Conservation (phyloP, 1,284 basidiomycete species). For the Rhodotorula sp. region DNA sequence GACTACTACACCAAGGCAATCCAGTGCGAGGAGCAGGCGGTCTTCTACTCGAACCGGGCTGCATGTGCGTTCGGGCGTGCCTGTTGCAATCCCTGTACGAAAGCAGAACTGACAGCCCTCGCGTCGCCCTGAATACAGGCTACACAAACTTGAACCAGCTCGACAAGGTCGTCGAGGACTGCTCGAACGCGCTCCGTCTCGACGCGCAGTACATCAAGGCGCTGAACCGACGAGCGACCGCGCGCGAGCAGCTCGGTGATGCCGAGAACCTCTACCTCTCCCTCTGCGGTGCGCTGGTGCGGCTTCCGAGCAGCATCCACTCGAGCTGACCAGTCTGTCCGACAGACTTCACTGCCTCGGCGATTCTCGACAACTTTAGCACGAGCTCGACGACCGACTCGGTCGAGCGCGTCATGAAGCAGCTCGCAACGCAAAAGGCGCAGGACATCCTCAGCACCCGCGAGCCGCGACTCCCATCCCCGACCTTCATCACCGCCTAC, state of each 20-base stretch:
- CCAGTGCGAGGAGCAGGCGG: slow-evolving; percentile 79
- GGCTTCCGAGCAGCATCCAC: not conserved
- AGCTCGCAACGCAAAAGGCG: slow-evolving; percentile 70
- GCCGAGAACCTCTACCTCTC: slow-evolving; percentile 61
- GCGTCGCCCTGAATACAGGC: slow-evolving; percentile 58
- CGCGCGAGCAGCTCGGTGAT: slow-evolving; percentile 73
- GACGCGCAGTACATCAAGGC: slow-evolving; percentile 91
- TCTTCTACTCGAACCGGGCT: slow-evolving; percentile 96
- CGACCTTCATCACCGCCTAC: slow-evolving; percentile 90
- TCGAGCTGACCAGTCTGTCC: not conserved
- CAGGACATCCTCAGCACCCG: slow-evolving; percentile 66
- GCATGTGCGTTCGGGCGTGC: slow-evolving; percentile 64
- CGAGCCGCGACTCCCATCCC: slow-evolving; percentile 78
- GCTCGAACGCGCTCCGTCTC: slow-evolving; percentile 79
- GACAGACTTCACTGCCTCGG: slow-evolving; percentile 89
- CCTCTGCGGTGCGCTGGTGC: slow-evolving; percentile 63
- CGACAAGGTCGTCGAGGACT: slow-evolving; percentile 85
- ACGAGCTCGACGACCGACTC: slow-evolving; percentile 70
- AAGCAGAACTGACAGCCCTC: not conserved
- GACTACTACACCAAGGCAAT: slow-evolving; percentile 90
- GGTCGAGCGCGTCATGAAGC: slow-evolving; percentile 90
- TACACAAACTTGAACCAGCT: slow-evolving; percentile 86
- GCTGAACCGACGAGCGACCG: slow-evolving; percentile 84
- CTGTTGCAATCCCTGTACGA: not conserved
- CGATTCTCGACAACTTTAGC: slow-evolving; percentile 90